Evolutionary conservation across 495 filamentous ascomycete species (phyloP), one percentile per base, ranked within the genome.

Genomic region (Zalerion maritima): DNA sequence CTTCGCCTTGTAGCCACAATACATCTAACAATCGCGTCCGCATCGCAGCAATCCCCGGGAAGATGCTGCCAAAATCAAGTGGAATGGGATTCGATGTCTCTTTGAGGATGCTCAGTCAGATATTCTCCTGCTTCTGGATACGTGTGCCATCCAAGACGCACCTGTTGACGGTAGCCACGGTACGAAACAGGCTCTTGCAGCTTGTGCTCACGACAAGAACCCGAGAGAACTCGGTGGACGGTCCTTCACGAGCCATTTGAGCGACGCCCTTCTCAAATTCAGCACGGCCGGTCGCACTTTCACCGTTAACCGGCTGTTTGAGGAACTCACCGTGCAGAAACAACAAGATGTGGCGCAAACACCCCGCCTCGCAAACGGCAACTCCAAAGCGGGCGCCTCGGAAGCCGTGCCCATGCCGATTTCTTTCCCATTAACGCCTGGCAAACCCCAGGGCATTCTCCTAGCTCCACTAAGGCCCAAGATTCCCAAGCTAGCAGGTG

Each of bases 131-230:
- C 35, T 67, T 19, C 46, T 67, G 20, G 62, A 67, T 41, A 52
- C 55, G 6, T 63, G 60, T 30, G 52, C 52, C 17, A 25, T 51
- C 4, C 49, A 51, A 11, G 62, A 69, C 31, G 51, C 57, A 14
- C 42, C 55, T 4, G 40, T 44, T 29, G 37, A 52, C 6, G 56
- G 61, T 4, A 55, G 54, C 14, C 54, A 56, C 38, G 65, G 62
- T 23, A 45, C 52, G 17, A 71, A 71, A 41, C 67, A 69, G 40
- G 57, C 54, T n/a, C 67, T 71, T 31, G 62, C 67, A 4, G 60
- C 64, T 5, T 64, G 55, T 23, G 57, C 50, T 4, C 61, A 57
- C 1, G 66, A 71, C 9, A 57, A 69, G 34, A 50, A 40, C 35
- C 33, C 47, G 11, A 39, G 52, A 5, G 62, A 67, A 14, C 31